A percentile compares a stretch with the other conserved stretches of the same genome.
phyloP scores from a whole-genome alignment of 345 rosid genomes.

The Eucalyptus victrix region DNA sequence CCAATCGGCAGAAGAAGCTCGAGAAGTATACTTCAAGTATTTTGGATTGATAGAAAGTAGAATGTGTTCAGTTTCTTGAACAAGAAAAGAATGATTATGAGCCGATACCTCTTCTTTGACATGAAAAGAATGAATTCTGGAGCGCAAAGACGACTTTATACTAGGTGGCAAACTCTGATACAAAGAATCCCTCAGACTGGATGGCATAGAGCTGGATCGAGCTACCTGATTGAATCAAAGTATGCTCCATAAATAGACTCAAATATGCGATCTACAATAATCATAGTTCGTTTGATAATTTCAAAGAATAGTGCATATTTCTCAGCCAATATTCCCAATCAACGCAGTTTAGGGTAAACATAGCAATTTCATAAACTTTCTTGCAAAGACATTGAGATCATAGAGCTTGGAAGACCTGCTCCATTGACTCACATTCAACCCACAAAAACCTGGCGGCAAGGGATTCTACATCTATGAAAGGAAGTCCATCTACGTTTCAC shows the following conservation, averaged over 20 bases:
- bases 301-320: neutral
- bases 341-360: neutral
- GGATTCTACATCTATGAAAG: neutral
- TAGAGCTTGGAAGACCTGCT: neutral
- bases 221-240: slow-evolving; percentile 34
- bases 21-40: neutral
- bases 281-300: neutral
- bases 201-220: slow-evolving; percentile 77
- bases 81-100: neutral
- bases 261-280: neutral
- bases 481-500: neutral
- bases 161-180: slow-evolving; percentile 82
- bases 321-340: neutral
- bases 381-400: neutral
- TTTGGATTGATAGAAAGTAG: neutral
- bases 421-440: neutral
- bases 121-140: slow-evolving; percentile 48
- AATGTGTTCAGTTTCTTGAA: neutral
- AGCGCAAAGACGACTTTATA: slow-evolving; percentile 57
- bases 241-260: neutral
- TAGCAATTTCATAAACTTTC: neutral
- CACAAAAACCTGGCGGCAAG: neutral
- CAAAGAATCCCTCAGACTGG: slow-evolving; percentile 71
- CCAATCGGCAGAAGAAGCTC: neutral
- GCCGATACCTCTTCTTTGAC: slow-evolving; percentile 43